A percentile compares a stretch with the other conserved stretches of the same genome.
Evolutionary conservation across 257 asterid genomes (phyloP).

Genomic region (Forsythia viridissima): DNA sequence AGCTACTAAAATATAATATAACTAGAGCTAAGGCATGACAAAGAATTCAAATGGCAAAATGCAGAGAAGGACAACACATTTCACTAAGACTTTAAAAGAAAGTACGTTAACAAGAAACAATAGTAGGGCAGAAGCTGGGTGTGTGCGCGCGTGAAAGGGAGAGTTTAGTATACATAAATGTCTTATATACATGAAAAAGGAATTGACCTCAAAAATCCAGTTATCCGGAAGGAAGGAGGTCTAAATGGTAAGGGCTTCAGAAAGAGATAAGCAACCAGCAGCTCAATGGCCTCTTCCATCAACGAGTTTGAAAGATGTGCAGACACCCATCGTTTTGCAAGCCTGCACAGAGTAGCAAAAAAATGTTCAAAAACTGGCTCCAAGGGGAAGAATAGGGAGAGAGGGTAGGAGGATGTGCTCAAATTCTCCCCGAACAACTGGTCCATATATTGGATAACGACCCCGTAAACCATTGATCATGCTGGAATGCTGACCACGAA

Average conservation of each 20-base stretch:
- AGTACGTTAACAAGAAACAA: neutral
- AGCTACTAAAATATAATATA: neutral
- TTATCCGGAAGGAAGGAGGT: constrained; percentile 78
- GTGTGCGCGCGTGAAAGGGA: neutral
- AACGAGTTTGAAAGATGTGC: constrained; percentile 76
- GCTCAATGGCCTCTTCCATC: constrained; percentile 86
- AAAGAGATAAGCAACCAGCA: constrained; percentile 81
- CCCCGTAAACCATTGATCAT: constrained; percentile 94
- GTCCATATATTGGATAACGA: constrained; percentile 80
- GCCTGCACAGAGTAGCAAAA: constrained; percentile 43
- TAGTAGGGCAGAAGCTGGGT: neutral
- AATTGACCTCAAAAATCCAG: constrained; percentile 80
- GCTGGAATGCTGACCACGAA: constrained; percentile 88
- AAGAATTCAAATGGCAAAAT: neutral
- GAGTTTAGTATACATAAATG: neutral
- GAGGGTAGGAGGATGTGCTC: neutral
- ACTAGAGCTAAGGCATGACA: neutral
- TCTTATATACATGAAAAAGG: constrained; percentile 8
- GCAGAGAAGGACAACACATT: neutral
- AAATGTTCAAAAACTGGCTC: neutral
- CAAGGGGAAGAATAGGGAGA: neutral
- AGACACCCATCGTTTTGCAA: constrained; percentile 97
- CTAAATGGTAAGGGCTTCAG: constrained; percentile 80
- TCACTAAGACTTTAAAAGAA: neutral
- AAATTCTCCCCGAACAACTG: constrained; percentile 69